Base-by-base conservation (phyloP, 768 basidiomycete genomes). In the Trametes gibbosa region DNA sequence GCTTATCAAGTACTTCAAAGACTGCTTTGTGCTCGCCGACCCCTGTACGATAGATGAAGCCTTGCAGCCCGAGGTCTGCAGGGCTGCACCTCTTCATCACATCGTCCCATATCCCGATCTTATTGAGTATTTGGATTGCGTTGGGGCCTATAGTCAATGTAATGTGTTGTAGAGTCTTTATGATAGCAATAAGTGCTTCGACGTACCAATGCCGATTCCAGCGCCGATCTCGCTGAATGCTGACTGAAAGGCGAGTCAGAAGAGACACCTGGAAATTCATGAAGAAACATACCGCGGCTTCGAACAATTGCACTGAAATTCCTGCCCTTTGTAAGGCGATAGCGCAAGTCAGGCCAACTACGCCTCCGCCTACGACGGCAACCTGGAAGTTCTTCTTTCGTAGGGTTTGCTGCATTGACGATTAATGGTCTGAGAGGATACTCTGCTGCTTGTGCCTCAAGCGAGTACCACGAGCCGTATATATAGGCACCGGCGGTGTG, bases 331-430 rank as follows among this genome's bases (percentile, higher is more conserved):
- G 53, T 34, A 85, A 73, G 27, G 71, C 77, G 41, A 79, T 71
- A 4, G 83, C 81, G 59, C 76, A 78, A 1, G 77, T 72, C 8
- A 84, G 68, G 17, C 82, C 81, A 55, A 77, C 79, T 67, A 84
- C 77, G 12, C 84, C 83, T 23, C 82, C 82, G n/a, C 84, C 83
- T 4, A 84, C 73, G 40, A 85, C 77, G 0, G 81, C 81, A 29
- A 84, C 73, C 35, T 72, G 69, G 59, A 83, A 79, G 64, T 77
- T 75, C 50, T 53, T 61, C 46, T 17, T 43, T 14, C 5, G n/a
- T 12, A 6, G 21, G 23, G 45, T 8, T 29, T 48, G 46, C 9
- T 48, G 25, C 46, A 48, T 48, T 13, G 5, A 4, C 12, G 21
- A 1, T 21, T 3, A 45, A 24, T 21, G 7, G 23, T 6, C 19